A percentile compares a stretch with the other conserved stretches of the same genome.
These are phyloP conservation scores for Hypoxylon sp. DNA, from an alignment of 2,329 filamentous ascomycete genomes.

Conservation along the genomic window DNA sequence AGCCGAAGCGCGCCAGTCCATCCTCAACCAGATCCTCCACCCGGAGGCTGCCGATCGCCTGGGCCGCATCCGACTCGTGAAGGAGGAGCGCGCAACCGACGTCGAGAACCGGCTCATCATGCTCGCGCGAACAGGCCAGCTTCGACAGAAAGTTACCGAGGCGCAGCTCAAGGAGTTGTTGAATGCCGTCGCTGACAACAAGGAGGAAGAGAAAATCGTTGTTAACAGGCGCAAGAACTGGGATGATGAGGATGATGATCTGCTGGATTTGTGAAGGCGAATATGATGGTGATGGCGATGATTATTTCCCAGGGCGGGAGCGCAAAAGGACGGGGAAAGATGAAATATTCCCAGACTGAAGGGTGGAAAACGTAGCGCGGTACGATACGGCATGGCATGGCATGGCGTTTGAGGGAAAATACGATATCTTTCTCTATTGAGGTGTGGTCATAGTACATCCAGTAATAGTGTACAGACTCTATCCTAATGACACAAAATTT, in stretches of 20 bases:
- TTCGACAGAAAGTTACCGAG: constrained; percentile 90
- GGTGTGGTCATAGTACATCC: constrained; percentile 17
- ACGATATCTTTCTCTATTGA: constrained; percentile 19
- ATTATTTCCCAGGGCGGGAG: not conserved
- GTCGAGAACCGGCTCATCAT: constrained; percentile 94
- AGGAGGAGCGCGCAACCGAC: constrained; percentile 89
- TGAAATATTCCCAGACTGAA: constrained; percentile 1
- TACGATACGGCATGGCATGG: constrained; percentile 38
- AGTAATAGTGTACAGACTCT: constrained; percentile 33
- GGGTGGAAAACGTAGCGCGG: constrained; percentile 1
- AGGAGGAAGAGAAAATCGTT: constrained; percentile 87
- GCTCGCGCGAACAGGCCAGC: constrained; percentile 89
- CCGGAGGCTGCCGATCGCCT: constrained; percentile 94
- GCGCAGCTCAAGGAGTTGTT: constrained; percentile 93
- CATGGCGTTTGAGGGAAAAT: constrained; percentile 48
- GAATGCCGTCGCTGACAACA: constrained; percentile 84
- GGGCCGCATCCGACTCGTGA: constrained; percentile 94
- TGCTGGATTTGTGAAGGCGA: constrained; percentile 70
- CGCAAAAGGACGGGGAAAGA: not conserved
- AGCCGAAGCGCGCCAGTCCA: constrained; percentile 79
- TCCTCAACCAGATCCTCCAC: constrained; percentile 93
- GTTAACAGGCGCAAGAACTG: constrained; percentile 86
- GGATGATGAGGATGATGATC: constrained; percentile 86
- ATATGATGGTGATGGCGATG: not conserved
- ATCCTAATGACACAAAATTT: constrained; percentile 30